These are phyloP conservation scores for Ramaria rubella DNA, from an alignment of 768 basidiomycete genomes.

Conservation along the genomic window DNA sequence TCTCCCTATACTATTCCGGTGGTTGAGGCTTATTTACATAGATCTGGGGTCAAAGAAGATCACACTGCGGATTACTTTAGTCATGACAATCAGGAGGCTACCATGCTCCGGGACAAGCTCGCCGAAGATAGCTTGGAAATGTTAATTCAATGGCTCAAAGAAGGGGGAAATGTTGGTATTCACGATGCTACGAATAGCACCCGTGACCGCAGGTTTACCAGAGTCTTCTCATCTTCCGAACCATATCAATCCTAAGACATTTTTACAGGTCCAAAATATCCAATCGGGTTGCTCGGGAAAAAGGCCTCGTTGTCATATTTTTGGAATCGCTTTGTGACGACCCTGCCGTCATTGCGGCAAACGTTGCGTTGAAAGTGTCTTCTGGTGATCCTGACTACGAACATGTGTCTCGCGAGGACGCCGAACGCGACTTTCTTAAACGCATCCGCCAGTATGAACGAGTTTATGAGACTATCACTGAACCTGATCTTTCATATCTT, in stretches of 20 bases:
- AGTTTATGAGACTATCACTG: constrained; percentile 92
- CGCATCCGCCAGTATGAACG: constrained; percentile 92
- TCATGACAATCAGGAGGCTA: constrained; percentile 75
- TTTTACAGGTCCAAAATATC: constrained; percentile 68
- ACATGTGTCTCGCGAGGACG: constrained; percentile 75
- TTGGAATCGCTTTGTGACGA: constrained; percentile 95
- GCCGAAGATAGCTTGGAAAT: constrained; percentile 91
- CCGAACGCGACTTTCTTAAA: constrained; percentile 82
- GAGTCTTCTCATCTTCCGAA: neutral
- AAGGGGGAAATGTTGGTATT: constrained; percentile 95
- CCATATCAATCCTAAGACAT: neutral
- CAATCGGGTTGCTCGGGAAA: constrained; percentile 78
- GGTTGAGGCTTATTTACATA: constrained; percentile 20
- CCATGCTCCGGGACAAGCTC: constrained; percentile 67
- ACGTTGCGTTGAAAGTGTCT: constrained; percentile 91
- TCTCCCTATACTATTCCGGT: neutral
- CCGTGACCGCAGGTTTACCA: constrained; percentile 50
- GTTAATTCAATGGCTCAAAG: constrained; percentile 91
- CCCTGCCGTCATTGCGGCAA: constrained; percentile 88
- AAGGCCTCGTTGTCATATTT: constrained; percentile 83
- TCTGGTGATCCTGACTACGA: constrained; percentile 99
- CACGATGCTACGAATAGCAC: constrained; percentile 99
- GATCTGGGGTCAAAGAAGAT: constrained; percentile 81
- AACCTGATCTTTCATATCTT: constrained; percentile 84
- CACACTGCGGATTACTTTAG: constrained; percentile 90